These are phyloP conservation scores for Sarocladium brachiariae DNA, from an alignment of 2,329 filamentous ascomycete species.

Conservation along the genomic window DNA sequence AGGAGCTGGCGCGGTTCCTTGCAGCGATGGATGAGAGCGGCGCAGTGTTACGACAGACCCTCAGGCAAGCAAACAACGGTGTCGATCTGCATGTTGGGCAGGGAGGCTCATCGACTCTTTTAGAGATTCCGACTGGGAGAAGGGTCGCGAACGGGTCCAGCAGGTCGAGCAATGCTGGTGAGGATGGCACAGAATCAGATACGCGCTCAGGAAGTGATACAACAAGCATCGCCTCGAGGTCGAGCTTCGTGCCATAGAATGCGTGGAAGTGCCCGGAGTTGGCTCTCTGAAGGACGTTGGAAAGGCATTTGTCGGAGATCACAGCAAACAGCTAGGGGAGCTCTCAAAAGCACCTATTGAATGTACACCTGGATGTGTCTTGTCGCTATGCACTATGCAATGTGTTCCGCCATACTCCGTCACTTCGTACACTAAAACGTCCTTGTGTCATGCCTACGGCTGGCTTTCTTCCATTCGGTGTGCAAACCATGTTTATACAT, in stretches of 20 bases:
- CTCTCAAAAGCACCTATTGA: too few relatives aligned
- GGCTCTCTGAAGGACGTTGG: too few relatives aligned
- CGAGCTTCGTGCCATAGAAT: conserved; percentile 7
- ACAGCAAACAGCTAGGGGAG: too few relatives aligned
- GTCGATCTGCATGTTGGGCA: conserved; percentile 25
- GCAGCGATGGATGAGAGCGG: conserved; percentile 87
- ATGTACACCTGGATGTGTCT: too few relatives aligned
- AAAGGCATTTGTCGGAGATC: too few relatives aligned
- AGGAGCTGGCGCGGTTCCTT: conserved; percentile 89
- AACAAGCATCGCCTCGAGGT: conserved; percentile 29
- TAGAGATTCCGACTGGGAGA: conserved; percentile 1
- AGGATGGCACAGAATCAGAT: conserved; percentile 30
- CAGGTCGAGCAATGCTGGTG: conserved; percentile 23
- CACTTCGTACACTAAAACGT: too few relatives aligned
- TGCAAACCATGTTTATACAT: too few relatives aligned
- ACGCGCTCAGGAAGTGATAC: conserved; percentile 29
- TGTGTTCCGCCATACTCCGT: too few relatives aligned
- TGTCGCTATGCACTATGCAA: too few relatives aligned
- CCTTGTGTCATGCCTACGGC: too few relatives aligned
- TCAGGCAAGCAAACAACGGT: conserved; percentile 51
- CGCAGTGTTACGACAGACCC: conserved; percentile 65
- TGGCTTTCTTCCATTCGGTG: too few relatives aligned
- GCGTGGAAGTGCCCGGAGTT: too few relatives aligned
- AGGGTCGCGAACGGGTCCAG: conserved; percentile 21
- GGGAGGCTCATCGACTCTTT: conserved; percentile 11